These are phyloP conservation scores for Colletotrichum echinochloae DNA, from an alignment of 2,329 filamentous ascomycete genomes.

Conservation along the genomic window DNA sequence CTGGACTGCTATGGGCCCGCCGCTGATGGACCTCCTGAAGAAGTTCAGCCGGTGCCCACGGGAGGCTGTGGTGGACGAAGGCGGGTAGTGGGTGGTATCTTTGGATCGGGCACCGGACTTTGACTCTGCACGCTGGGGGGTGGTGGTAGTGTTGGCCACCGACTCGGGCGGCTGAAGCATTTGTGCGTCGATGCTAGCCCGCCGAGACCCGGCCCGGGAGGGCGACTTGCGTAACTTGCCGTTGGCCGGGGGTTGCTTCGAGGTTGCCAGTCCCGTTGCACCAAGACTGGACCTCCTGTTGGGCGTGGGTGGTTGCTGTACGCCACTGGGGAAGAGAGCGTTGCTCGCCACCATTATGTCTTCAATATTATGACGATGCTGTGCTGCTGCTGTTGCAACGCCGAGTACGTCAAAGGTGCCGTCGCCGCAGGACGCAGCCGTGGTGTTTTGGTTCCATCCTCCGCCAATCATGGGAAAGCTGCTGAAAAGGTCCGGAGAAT, in stretches of 20 bases:
- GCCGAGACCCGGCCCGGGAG: slow-evolving; percentile 41
- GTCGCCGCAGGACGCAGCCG: slow-evolving; percentile 55
- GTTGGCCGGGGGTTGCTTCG: slow-evolving; percentile 40
- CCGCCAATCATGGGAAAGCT: slow-evolving; percentile 59
- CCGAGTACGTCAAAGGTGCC: slow-evolving; percentile 48
- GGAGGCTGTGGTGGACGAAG: slow-evolving; percentile 58
- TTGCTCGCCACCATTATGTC: slow-evolving; percentile 59
- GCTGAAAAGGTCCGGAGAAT: slow-evolving; percentile 67
- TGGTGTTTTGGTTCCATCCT: slow-evolving; percentile 61
- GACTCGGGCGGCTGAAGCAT: slow-evolving; percentile 45
- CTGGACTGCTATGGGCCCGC: slow-evolving; percentile 44
- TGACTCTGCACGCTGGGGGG: slow-evolving; percentile 43
- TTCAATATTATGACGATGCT: slow-evolving; percentile 57
- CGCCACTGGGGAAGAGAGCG: slow-evolving; percentile 51
- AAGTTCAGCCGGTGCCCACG: slow-evolving; percentile 62
- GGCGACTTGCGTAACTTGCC: slow-evolving; percentile 46
- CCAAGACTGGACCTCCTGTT: slow-evolving; percentile 66
- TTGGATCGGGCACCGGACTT: slow-evolving; percentile 45
- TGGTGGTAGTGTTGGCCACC: slow-evolving; percentile 30
- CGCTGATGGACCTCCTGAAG: slow-evolving; percentile 63
- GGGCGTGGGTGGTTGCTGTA: slow-evolving; percentile 60
- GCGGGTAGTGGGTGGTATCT: slow-evolving; percentile 60
- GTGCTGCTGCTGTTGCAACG: slow-evolving; percentile 44
- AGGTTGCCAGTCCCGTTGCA: slow-evolving; percentile 53
- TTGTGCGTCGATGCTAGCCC: slow-evolving; percentile 50